Evolutionary conservation across 2,329 filamentous ascomycete genomes (phyloP).

Genomic region (Furcasterigmium furcatum): DNA sequence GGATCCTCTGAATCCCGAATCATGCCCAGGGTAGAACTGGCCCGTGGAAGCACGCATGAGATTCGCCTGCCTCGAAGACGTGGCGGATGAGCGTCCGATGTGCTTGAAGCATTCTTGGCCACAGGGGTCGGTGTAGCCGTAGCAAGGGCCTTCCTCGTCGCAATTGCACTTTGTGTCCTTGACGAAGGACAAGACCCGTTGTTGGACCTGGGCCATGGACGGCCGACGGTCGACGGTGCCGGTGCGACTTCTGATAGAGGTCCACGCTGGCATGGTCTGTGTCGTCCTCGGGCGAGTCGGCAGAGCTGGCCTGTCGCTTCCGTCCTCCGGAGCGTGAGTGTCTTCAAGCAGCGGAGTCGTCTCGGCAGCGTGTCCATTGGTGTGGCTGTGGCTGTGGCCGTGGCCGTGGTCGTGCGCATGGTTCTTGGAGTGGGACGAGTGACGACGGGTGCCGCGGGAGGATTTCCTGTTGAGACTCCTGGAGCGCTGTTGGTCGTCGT

Average conservation of each 20-base stretch:
- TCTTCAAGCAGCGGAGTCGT: constrained; percentile 45
- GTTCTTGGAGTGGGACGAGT: not conserved
- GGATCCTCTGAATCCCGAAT: constrained; percentile 22
- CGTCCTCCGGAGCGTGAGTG: constrained; percentile 16
- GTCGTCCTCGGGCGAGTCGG: constrained; percentile 19
- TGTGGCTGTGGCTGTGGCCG: constrained; percentile 13
- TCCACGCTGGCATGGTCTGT: constrained; percentile 7
- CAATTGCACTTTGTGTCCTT: constrained; percentile 63
- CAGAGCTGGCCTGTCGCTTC: constrained; percentile 17
- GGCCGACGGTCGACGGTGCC: constrained; percentile 38
- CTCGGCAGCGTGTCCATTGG: constrained; percentile 30
- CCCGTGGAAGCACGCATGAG: constrained; percentile 40
- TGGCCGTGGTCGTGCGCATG: constrained; percentile 2
- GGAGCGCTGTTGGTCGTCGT: constrained; percentile 39
- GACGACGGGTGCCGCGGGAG: constrained; percentile 10
- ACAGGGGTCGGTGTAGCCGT: constrained; percentile 62
- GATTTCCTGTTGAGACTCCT: constrained; percentile 12
- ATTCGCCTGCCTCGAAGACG: constrained; percentile 28
- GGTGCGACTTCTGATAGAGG: constrained; percentile 16
- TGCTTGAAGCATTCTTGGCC: constrained; percentile 65
- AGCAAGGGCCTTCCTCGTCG: constrained; percentile 58
- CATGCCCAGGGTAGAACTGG: constrained; percentile 21
- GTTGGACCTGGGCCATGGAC: constrained; percentile 52
- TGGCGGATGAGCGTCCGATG: constrained; percentile 33
- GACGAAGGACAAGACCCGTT: constrained; percentile 61